phyloP scores from a whole-genome alignment of 495 filamentous ascomycete species.

The Aspergillus sclerotiicarbonarius region DNA sequence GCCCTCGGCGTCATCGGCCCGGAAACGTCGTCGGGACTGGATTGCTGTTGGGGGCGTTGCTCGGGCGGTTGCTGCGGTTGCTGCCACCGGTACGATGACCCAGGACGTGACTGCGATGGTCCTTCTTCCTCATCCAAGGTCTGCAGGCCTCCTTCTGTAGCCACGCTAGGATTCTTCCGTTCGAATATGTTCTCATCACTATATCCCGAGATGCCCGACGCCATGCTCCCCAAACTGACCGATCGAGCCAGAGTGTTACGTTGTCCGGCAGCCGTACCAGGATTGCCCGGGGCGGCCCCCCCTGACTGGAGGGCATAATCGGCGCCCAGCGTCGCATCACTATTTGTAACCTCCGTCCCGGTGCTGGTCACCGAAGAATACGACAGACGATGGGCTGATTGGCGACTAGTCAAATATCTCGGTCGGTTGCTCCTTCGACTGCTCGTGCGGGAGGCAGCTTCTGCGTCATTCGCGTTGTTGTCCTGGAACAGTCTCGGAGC shows the following conservation, averaged over 20 bases:
- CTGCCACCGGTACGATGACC: conserved; percentile 20
- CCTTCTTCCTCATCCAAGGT: conserved; percentile 61
- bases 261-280: conserved; percentile 37
- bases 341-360: conserved; percentile 58
- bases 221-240: conserved; percentile 90
- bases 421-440: conserved; percentile 54
- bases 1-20: conserved; percentile 48
- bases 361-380: conserved; percentile 68
- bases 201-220: conserved; percentile 81
- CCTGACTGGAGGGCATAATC: conserved; percentile 86
- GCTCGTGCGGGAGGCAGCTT: conserved; percentile 25
- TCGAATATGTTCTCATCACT: conserved; percentile 57
- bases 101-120: conserved; percentile 35
- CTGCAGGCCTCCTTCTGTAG: conserved; percentile 53
- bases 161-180: conserved; percentile 35
- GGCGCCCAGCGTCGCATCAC: conserved; percentile 71
- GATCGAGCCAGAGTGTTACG: conserved; percentile 67
- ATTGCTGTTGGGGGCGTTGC: conserved; percentile 36
- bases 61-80: conserved; percentile 6
- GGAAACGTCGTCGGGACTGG: conserved; percentile 29
- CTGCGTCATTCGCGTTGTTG: conserved; percentile 27
- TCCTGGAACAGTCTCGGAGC: conserved; percentile 37
- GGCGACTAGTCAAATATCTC: conserved; percentile 69
- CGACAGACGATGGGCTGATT: conserved; percentile 75
- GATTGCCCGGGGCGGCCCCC: conserved; percentile 66